phyloP scores from a whole-genome alignment of 2,329 filamentous ascomycete species.

The Gaeumannomyces tritici region DNA sequence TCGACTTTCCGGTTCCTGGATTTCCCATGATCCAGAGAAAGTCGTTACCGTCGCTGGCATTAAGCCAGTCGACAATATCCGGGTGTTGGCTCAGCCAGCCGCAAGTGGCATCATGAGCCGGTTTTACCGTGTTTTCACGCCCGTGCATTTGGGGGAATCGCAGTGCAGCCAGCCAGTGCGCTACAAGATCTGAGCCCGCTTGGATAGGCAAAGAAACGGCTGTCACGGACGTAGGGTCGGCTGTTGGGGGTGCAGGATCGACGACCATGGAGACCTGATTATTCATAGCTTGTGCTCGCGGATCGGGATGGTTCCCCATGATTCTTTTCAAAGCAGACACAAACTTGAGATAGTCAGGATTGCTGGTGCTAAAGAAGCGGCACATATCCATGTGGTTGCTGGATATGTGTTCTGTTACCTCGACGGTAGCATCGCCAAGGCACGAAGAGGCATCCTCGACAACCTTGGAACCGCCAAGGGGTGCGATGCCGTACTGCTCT shows the following conservation, averaged over 20 bases:
- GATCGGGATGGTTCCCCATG: neutral
- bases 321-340: neutral
- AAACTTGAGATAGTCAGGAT: slow-evolving; percentile 6
- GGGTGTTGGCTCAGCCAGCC: slow-evolving; percentile 12
- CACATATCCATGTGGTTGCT: slow-evolving; percentile 24
- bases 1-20: slow-evolving; percentile 29
- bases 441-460: too few species aligned
- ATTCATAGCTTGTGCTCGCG: neutral
- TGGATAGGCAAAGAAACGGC: too few species aligned
- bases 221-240: neutral
- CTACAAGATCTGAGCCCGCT: neutral
- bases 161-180: neutral
- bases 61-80: slow-evolving; percentile 21
- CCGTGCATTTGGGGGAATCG: neutral
- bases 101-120: neutral
- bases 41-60: slow-evolving; percentile 17
- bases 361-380: slow-evolving; percentile 15
- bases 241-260: too few species aligned
- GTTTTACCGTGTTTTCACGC: neutral
- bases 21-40: slow-evolving; percentile 35
- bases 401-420: slow-evolving; percentile 21
- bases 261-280: neutral
- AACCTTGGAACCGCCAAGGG: too few species aligned
- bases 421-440: slow-evolving; percentile 15
- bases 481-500: too few species aligned